Conservation (phyloP, 371 early-diverging fungal genomes). For the Lichtheimia corymbifera region DNA sequence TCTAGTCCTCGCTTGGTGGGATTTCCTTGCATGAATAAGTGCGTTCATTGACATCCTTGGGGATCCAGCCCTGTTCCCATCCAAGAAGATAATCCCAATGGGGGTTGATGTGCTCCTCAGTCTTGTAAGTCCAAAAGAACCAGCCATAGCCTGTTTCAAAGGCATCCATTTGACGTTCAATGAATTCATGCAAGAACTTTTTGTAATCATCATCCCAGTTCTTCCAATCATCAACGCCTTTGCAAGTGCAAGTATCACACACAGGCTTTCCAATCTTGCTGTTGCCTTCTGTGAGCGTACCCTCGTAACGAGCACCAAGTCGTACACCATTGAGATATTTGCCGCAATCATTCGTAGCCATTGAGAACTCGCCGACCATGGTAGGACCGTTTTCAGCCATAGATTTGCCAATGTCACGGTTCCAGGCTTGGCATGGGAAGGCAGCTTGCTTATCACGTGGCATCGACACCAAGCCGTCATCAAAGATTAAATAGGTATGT, state of each 20-base stretch:
- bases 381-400: constrained; percentile 47
- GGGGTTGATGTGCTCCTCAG: constrained; percentile 63
- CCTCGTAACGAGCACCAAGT: constrained; percentile 68
- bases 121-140: constrained; percentile 85
- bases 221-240: constrained; percentile 41
- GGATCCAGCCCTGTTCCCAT: constrained; percentile 50
- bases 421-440: constrained; percentile 52
- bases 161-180: constrained; percentile 50
- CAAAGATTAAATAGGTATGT: constrained; percentile 48
- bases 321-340: constrained; percentile 73
- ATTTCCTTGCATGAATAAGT: constrained; percentile 14
- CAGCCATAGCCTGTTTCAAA: constrained; percentile 61
- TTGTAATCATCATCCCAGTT: constrained; percentile 39
- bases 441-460: constrained; percentile 36
- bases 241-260: constrained; percentile 53
- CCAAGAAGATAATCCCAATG: constrained; percentile 73
- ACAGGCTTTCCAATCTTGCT: constrained; percentile 16
- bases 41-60: constrained; percentile 39
- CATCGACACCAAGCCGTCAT: constrained; percentile 48
- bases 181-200: constrained; percentile 32
- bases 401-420: constrained; percentile 28
- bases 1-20: neutral
- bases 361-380: constrained; percentile 74
- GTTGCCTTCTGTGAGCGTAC: constrained; percentile 34
- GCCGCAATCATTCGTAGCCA: constrained; percentile 77